Base-by-base conservation (phyloP, 495 filamentous ascomycete genomes). In the Staphylotrichum tortipilum region DNA sequence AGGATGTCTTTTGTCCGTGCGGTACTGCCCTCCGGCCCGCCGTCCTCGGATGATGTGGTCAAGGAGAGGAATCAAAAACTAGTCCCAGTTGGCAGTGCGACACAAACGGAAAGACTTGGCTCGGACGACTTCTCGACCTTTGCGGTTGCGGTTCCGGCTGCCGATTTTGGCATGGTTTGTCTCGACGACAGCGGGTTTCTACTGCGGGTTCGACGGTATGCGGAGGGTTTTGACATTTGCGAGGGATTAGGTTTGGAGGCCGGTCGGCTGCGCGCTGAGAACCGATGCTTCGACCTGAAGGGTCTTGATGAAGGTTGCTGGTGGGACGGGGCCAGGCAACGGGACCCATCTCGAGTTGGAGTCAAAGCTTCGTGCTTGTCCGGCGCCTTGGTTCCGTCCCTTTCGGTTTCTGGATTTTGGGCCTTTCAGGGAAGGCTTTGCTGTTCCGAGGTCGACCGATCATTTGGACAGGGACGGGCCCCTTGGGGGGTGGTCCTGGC, bases 361-460 rank as follows among this genome's bases (percentile, higher is more conserved):
- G 80, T 95, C 89, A 95, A 90, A 89, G 89, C 71, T 81, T 86
- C 71, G 89, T 67, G 78, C 89, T 90, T 92, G 86, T 94, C 88
- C 72, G 78, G 63, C 38, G 48, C 39, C 47, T 48, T 61, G 60
- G 43, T 31, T 44, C 55, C n/a, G 23, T 50, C 58, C 58, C 51
- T 52, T 47, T 44, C 36, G 17, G 38, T 51, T 53, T 15, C 52
- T 12, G 39, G 28, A 21, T 52, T 55, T 31, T 35, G 48, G 47
- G 44, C 4, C 62, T 49, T 53, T 48, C 39, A 49, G 35, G 49
- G 29, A 56, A 44, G 43, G 47, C 45, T 58, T 64, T 64, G 66
- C 43, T 44, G 53, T 47, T 46, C 60, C n/a, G n/a, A n/a, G n/a
- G 47, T 28, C 35, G 31, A 23, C 47, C 37, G 43, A 42, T 40